phyloP scores from a whole-genome alignment of 139 green algal genomes.

The Chlamydomonas applanata region DNA sequence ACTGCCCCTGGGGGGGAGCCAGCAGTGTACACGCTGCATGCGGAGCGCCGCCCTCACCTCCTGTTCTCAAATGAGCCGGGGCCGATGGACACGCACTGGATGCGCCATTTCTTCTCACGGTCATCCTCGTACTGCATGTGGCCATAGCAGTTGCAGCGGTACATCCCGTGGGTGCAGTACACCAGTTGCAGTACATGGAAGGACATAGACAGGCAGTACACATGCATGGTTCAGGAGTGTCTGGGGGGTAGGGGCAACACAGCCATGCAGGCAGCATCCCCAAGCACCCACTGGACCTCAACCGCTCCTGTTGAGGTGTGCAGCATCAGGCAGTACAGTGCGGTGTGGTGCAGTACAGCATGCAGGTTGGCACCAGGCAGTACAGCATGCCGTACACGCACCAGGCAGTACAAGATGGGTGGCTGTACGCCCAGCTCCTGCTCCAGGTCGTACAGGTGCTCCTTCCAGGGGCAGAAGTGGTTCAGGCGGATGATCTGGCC shows the following conservation, averaged over 20 bases:
- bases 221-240: slow-evolving; percentile 1
- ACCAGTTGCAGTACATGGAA: not conserved
- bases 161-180: slow-evolving; percentile 13
- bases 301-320: too few relatives aligned
- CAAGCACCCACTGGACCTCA: too few relatives aligned
- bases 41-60: too few relatives aligned
- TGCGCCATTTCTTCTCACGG: slow-evolving; percentile 75
- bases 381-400: too few relatives aligned
- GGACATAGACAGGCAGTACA: too few relatives aligned
- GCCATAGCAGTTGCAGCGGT: slow-evolving; percentile 46
- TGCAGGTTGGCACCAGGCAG: too few relatives aligned
- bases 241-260: not conserved
- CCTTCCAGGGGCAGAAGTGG: slow-evolving; percentile 90
- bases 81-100: slow-evolving; percentile 73
- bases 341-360: too few relatives aligned
- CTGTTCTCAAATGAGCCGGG: slow-evolving; percentile 83
- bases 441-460: slow-evolving; percentile 94
- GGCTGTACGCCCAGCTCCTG: slow-evolving; percentile 68
- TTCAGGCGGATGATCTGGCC: slow-evolving; percentile 58
- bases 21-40: too few relatives aligned
- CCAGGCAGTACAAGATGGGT: slow-evolving; percentile 52
- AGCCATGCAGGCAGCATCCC: too few relatives aligned
- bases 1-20: too few relatives aligned
- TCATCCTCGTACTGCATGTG: slow-evolving; percentile 79
- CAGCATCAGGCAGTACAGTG: too few relatives aligned